Evolutionary conservation across 2,329 filamentous ascomycete genomes (phyloP).

Genomic region (Allantophomopsis lycopodina): DNA sequence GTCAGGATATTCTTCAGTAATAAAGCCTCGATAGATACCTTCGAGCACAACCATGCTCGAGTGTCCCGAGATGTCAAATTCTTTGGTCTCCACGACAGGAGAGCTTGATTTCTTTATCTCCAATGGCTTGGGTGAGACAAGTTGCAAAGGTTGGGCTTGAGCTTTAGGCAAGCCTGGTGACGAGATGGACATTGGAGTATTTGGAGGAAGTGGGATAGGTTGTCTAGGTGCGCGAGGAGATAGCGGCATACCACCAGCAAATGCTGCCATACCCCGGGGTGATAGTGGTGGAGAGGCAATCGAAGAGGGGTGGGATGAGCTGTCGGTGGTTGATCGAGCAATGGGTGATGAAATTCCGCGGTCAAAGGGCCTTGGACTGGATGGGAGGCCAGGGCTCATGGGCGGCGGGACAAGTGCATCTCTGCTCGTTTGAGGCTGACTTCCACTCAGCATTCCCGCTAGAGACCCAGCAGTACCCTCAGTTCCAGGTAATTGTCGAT

Average conservation of each 20-base stretch:
- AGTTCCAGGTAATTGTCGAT: constrained; percentile 18
- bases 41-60: constrained; percentile 15
- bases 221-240: constrained; percentile 64
- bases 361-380: constrained; percentile 41
- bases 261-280: constrained; percentile 33
- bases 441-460: constrained; percentile 32
- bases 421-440: constrained; percentile 5
- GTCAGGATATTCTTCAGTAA: constrained; percentile 77
- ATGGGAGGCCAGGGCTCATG: constrained; percentile 44
- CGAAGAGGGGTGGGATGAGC: constrained; percentile 21
- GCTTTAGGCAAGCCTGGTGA: constrained; percentile 22
- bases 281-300: constrained; percentile 56
- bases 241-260: constrained; percentile 37
- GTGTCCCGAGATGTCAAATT: constrained; percentile 9
- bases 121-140: constrained; percentile 27
- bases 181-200: constrained; percentile 50
- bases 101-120: constrained; percentile 20
- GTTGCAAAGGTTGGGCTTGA: constrained; percentile 13
- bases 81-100: constrained; percentile 8
- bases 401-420: constrained; percentile 27
- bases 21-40: constrained; percentile 61
- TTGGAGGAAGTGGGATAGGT: constrained; percentile 58
- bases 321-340: constrained; percentile 39
- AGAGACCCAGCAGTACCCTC: constrained; percentile 31
- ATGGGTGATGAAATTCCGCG: constrained; percentile 43